Evolutionary conservation across 768 basidiomycete genomes (phyloP), one percentile per base, ranked within the genome.

Genomic region (Suillus subaureus): DNA sequence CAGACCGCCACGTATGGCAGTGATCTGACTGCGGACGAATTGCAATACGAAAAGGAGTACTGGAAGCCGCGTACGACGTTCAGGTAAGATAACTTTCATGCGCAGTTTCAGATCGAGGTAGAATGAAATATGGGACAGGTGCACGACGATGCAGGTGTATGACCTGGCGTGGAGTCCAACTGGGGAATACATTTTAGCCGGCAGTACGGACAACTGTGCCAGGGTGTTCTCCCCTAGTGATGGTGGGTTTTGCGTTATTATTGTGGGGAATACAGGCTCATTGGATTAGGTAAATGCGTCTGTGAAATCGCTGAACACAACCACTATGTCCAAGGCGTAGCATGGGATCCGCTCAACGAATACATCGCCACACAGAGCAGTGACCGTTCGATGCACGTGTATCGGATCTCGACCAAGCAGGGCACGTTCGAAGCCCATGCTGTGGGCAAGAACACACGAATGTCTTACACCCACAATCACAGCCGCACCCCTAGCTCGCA

Each of bases 311-410:
- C 93, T 1, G 97, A 99, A 72, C 97, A 99, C 77, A 88, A 85
- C 40, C 97, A 99, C 77, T 98, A 93, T 74, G 97, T 99, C 0
- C 97, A 99, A 80, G 97, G 97, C 11, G 97, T 99, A 35, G 94
- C 97, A 0, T 99, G 97, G 97, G 97, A 99, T 70, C 97, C 97
- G 1, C 79, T 97, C 71, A 96, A 97, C 75, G 94, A 97, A 76
- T 99, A 92, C 74, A 93, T 99, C 67, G 96, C 97, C 4, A 99
- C 97, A 0, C 97, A 99, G 74, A 95, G 93, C 76, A 94, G 91
- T 72, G 97, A 99, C 78, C 86, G 97, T 55, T 92, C 95, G 26
- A 97, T 99, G 87, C 95, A 98, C 75, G 89, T 99, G 70, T 94
- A 98, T 78, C 86, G 86, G 67, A 88, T 98, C 69, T 86, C 87